Base-by-base conservation (phyloP, 1,284 basidiomycete species). In the Boletellus deceptivus region DNA sequence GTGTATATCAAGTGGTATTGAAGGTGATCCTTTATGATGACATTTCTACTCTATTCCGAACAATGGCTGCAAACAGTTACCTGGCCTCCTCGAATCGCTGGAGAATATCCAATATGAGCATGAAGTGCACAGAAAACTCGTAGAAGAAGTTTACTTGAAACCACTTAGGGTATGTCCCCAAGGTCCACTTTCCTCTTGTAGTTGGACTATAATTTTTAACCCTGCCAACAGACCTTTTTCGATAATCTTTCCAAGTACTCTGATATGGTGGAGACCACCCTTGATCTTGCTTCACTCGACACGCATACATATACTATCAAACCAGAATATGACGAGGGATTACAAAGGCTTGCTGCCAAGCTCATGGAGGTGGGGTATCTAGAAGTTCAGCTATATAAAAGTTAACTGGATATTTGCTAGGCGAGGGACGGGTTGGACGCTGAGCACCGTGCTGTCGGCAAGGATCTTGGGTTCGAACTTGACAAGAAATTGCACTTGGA, bases 401-500 rank as follows among this genome's bases (percentile, higher is more conserved):
- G 2, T 9, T 22, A 10, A 50, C 39, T 40, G 14, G 29, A 33
- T 14, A 9, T 43, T 20, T 11, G 18, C 13, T 54, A 84, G 74
- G 74, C 86, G 0, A 83, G 91, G 35, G 92, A 96, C 64, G 82
- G 83, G 1, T 73, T 99, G 16, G 93, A 99, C 59, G 77, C 78
- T 6, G 93, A 98, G 68, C 96, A 98, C 66, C 73, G 76, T 14
- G 64, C 75, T 3, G 87, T 86, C 0, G 91, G 89, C 7, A 71
- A 76, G 7, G 89, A 93, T 46, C 77, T 98, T 2, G 80, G 77
- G 4, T 65, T 99, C n/a, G 93, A 96, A 33, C 80, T 93, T 1
- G 92, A 97, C 65, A 97, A 98, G 75, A 98, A 98, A 72, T 75
- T 99, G 17, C 95, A 98, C 70, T 76, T 99, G 31, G 97, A 99